Percentiles rank a stretch among this genome's conserved stretches.
phyloP scores from a whole-genome alignment of 2,329 filamentous ascomycete species.

The Cryoendolithus antarcticus region DNA sequence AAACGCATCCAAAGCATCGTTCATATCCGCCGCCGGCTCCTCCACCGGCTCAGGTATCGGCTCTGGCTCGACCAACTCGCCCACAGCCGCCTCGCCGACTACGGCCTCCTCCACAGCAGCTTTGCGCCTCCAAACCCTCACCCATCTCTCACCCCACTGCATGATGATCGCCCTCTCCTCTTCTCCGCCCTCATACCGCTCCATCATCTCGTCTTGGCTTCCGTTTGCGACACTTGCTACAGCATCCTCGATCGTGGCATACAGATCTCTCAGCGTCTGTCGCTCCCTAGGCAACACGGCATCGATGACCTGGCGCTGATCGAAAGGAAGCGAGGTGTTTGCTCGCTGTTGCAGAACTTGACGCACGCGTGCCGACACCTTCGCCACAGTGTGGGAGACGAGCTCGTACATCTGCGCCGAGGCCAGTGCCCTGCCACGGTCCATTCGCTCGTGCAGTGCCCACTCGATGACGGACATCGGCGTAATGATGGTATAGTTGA shows the following conservation, averaged over 20 bases:
- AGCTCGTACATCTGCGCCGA: constrained; percentile 78
- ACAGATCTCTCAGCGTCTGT: constrained; percentile 64
- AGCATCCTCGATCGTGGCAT: constrained; percentile 67
- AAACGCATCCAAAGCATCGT: no score
- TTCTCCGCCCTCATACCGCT: constrained; percentile 46
- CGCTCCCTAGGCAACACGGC: constrained; percentile 59
- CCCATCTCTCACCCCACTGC: constrained; percentile 77
- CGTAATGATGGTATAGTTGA: constrained; percentile 92
- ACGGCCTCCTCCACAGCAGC: constrained; percentile 73
- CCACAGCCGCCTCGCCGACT: constrained; percentile 43
- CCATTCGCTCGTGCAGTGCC: constrained; percentile 59
- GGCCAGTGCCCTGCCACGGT: constrained; percentile 46
- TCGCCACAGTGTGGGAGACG: constrained; percentile 74
- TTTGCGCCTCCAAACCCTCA: constrained; percentile 70
- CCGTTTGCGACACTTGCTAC: constrained; percentile 60
- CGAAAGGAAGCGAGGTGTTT: constrained; percentile 42
- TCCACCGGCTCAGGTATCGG: constrained; percentile 3
- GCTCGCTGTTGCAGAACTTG: constrained; percentile 59
- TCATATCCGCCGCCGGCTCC: no score
- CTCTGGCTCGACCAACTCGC: constrained; percentile 29
- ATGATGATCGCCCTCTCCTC: constrained; percentile 54
- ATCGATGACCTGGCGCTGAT: constrained; percentile 49
- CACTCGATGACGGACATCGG: constrained; percentile 79
- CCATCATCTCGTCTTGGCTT: constrained; percentile 62
- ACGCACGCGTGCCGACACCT: constrained; percentile 75